Percentiles rank a stretch among this genome's conserved stretches.
phyloP scores from a whole-genome alignment of 768 basidiomycete genomes.

The Mycena vitilis region DNA sequence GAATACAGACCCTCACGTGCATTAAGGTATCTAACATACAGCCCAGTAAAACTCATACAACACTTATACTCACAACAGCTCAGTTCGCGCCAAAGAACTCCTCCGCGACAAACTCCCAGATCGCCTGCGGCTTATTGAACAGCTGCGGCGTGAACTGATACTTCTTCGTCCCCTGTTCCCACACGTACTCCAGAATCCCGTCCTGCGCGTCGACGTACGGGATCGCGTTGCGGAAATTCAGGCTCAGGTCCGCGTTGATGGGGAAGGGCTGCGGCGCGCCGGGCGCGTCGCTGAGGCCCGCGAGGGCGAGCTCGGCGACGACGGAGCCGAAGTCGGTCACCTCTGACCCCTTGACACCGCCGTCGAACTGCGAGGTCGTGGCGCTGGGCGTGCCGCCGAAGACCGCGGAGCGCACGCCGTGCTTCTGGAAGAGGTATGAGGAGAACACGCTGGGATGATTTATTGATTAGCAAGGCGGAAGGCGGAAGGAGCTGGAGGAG shows the following conservation, averaged over 20 bases:
- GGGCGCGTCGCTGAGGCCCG: conserved; percentile 25
- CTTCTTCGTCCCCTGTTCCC: conserved; percentile 28
- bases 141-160: conserved; percentile 33
- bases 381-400: conserved; percentile 32
- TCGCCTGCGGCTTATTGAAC: conserved; percentile 26
- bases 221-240: conserved; percentile 36
- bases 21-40: conserved; percentile 4
- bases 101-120: conserved; percentile 36
- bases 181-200: conserved; percentile 30
- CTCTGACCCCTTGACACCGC: conserved; percentile 35
- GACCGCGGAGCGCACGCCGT: conserved; percentile 28
- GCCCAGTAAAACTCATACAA: neutral
- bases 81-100: conserved; percentile 29
- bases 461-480: too few species aligned
- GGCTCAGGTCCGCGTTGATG: conserved; percentile 19
- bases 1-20: neutral
- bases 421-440: conserved; percentile 29
- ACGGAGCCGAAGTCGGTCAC: conserved; percentile 26
- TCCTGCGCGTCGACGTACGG: conserved; percentile 25
- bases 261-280: conserved; percentile 33
- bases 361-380: conserved; percentile 24
- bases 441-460: conserved; percentile 30
- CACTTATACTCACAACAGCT: neutral
- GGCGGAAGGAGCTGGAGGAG: too few species aligned
- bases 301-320: conserved; percentile 22